Percentiles rank a stretch among this genome's conserved stretches.
Evolutionary conservation across 2,329 filamentous ascomycete genomes (phyloP).

Genomic region (Saccharata proteae): DNA sequence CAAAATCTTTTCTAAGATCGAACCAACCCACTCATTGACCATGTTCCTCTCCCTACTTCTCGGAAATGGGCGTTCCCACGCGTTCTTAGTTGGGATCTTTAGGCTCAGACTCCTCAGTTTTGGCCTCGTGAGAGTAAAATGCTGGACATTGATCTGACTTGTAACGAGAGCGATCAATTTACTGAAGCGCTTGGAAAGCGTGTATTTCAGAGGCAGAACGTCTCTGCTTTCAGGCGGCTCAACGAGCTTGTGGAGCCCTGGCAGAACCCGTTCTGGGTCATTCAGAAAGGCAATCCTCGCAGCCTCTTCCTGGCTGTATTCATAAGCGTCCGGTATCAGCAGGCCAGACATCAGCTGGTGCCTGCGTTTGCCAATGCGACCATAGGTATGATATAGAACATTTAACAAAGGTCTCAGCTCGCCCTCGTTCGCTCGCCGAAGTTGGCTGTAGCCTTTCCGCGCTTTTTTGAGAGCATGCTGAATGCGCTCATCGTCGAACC

Average conservation of each 20-base stretch:
- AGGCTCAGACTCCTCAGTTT: conserved; percentile 17
- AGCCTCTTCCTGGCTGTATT: too few species aligned
- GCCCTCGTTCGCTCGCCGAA: conserved; percentile 45
- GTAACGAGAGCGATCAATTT: conserved; percentile 18
- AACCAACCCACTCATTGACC: conserved; percentile 31
- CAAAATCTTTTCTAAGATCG: conserved; percentile 28
- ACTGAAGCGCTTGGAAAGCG: conserved; percentile 19
- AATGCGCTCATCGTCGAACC: conserved; percentile 7
- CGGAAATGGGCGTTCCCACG: conserved; percentile 36
- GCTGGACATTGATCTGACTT: too few species aligned
- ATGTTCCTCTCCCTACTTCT: conserved; percentile 31
- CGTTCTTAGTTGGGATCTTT: conserved; percentile 31
- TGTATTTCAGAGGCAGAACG: conserved; percentile 1
- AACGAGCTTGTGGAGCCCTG: background rate
- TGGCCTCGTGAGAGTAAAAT: conserved; percentile 13
- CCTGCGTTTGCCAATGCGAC: conserved; percentile 41
- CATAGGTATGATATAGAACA: conserved; percentile 44
- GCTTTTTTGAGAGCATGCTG: conserved; percentile 8
- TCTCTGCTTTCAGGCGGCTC: background rate
- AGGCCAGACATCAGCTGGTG: conserved; percentile 30
- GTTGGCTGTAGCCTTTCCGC: conserved; percentile 27
- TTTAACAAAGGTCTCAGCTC: conserved; percentile 38
- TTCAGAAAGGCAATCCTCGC: too few species aligned
- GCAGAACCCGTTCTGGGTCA: too few species aligned
- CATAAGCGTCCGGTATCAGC: conserved; percentile 5